Percentiles rank a stretch among this genome's conserved stretches.
Evolutionary conservation across 345 rosid genomes (phyloP).

Genomic region (Brassica incana): DNA sequence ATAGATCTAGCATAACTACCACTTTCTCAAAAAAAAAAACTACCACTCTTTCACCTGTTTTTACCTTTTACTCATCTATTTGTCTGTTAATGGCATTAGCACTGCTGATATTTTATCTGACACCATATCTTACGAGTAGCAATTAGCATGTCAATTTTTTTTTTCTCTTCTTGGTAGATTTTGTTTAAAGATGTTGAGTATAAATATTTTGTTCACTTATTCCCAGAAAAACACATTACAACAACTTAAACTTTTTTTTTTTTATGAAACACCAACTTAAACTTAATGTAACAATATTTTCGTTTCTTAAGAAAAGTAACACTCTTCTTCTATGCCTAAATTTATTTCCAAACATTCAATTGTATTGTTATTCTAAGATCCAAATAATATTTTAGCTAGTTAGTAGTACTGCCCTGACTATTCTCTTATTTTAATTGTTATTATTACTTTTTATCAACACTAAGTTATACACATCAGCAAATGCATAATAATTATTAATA

Average conservation of each 20-base stretch:
- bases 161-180: background rate
- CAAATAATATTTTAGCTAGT: background rate
- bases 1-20: background rate
- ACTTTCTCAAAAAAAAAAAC: background rate
- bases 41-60: background rate
- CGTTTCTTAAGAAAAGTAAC: background rate
- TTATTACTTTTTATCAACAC: background rate
- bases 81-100: background rate
- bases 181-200: background rate
- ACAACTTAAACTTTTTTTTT: too few relatives aligned
- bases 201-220: background rate
- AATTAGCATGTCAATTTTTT: background rate
- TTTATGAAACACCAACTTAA: background rate
- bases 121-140: background rate
- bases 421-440: background rate
- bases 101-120: background rate
- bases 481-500: background rate
- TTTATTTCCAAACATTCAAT: background rate
- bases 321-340: background rate
- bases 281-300: background rate
- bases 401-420: conserved; percentile 8
- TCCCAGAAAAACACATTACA: background rate
- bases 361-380: background rate
- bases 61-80: background rate
- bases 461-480: conserved; percentile 19